Percentiles rank a stretch among this genome's conserved stretches.
phyloP scores from a whole-genome alignment of 2,329 filamentous ascomycete genomes.

The Verticillium isaacii region DNA sequence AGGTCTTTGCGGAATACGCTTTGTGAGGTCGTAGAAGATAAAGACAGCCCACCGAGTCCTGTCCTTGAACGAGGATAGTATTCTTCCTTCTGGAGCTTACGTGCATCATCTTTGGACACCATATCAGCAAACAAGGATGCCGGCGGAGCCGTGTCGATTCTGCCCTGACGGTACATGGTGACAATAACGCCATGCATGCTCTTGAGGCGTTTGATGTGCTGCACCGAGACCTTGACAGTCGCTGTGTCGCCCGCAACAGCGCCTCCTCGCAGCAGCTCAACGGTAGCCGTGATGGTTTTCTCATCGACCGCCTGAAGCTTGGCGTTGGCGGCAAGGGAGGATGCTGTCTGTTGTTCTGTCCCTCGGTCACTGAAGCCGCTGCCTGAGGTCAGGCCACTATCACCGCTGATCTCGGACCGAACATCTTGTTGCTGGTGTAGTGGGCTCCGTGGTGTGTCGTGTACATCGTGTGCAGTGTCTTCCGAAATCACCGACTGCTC shows the following conservation, averaged over 20 bases:
- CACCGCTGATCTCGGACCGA: constrained; percentile 66
- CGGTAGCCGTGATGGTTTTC: constrained; percentile 79
- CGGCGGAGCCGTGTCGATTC: constrained; percentile 72
- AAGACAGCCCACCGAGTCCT: constrained; percentile 77
- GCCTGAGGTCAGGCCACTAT: constrained; percentile 64
- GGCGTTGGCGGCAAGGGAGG: constrained; percentile 24
- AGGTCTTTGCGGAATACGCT: constrained; percentile 96
- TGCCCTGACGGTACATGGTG: constrained; percentile 84
- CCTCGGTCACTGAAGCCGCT: constrained; percentile 50
- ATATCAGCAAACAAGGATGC: constrained; percentile 42
- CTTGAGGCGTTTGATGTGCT: constrained; percentile 84
- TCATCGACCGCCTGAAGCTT: constrained; percentile 48
- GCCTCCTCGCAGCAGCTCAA: constrained; percentile 77
- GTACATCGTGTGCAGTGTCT: constrained; percentile 31
- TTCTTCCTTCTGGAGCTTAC: constrained; percentile 71
- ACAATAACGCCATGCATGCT: constrained; percentile 91
- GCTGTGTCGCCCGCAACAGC: constrained; percentile 82
- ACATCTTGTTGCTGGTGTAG: constrained; percentile 47
- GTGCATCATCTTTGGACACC: constrained; percentile 58
- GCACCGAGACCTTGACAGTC: constrained; percentile 73
- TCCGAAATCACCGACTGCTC: constrained; percentile 35
- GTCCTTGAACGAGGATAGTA: constrained; percentile 84
- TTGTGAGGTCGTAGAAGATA: constrained; percentile 80
- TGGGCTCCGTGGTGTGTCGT: constrained; percentile 33
- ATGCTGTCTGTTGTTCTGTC: constrained; percentile 17